Evolutionary conservation across 352 stramenopile species (phyloP).

Genomic region (Saprolegnia diclina): DNA sequence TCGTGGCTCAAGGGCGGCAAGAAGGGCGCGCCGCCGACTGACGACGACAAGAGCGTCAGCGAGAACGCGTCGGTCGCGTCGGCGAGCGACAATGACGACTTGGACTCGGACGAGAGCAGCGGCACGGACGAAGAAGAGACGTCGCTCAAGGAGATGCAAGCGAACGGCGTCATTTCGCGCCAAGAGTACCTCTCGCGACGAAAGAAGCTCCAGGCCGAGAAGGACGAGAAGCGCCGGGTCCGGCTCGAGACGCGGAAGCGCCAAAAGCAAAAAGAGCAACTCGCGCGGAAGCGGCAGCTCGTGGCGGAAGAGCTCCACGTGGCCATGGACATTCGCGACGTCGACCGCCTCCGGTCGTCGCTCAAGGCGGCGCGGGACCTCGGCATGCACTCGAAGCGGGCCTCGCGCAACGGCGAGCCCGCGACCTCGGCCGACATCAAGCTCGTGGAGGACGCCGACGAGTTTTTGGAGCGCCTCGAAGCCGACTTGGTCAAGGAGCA

Average conservation of each 20-base stretch:
- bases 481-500: slow-evolving; percentile 59
- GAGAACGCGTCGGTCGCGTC: slow-evolving; percentile 28
- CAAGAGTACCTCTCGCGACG: slow-evolving; percentile 75
- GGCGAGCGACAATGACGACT: slow-evolving; percentile 48
- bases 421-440: slow-evolving; percentile 8
- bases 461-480: slow-evolving; percentile 73
- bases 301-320: slow-evolving; percentile 13
- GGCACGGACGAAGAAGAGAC: slow-evolving; percentile 52
- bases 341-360: neutral
- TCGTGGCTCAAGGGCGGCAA: slow-evolving; percentile 52
- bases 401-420: neutral
- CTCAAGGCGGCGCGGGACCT: slow-evolving; percentile 2
- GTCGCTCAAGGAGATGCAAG: slow-evolving; percentile 58
- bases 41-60: slow-evolving; percentile 37
- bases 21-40: slow-evolving; percentile 34
- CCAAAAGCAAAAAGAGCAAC: slow-evolving; percentile 47
- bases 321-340: slow-evolving; percentile 12
- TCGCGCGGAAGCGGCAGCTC: slow-evolving; percentile 46
- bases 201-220: slow-evolving; percentile 63
- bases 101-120: slow-evolving; percentile 51
- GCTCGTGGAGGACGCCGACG: slow-evolving; percentile 14
- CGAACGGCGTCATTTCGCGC: slow-evolving; percentile 59
- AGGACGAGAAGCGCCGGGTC: slow-evolving; percentile 47
- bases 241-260: slow-evolving; percentile 66
- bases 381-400: slow-evolving; percentile 14